Base-by-base conservation (phyloP, 129 eudicot species). In the Chrysanthemum seticuspe region DNA sequence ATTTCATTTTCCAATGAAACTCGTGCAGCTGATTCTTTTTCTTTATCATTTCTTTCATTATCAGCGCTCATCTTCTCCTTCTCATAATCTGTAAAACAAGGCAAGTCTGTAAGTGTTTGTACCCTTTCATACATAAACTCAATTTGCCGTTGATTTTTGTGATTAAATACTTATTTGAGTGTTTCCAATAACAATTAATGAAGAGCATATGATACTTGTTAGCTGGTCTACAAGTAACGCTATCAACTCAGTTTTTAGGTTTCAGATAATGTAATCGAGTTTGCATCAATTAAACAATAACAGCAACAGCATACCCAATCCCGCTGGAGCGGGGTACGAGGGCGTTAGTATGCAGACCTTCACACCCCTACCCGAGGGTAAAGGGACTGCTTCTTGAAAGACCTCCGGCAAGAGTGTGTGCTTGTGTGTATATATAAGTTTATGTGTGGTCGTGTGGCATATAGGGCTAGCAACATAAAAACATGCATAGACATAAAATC, bases 1-100 rank as follows among this genome's bases (percentile, higher is more conserved):
- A 87, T 71, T 57, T 92, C 95, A 80, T 76, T 80, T 45, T 80
- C 84, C 70, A 80, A 62, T 40, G 76, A 75, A 75, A 61, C 57
- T 54, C 80, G 67, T 47, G 73, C 76, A 55, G 65, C 52, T 27
- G 14, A 63, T 70, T 80, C 77, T 75, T 80, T 70, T 44, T 69
- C 77, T 80, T 80, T 80, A 36, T 64, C 77, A 25, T 63, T 80
- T 56, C 81, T 75, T 80, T 75, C 84, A 64, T 63, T 16, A n/a
- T 75, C 68, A 54, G 58, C 34, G 13, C 55, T 54, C 68, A 66
- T 51, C 51, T 79, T 85, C 83, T 76, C 81, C 72, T 85, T 83
- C 72, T 85, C 91, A 65, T 21, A 48, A 54, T 84, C 97, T 88
- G 87, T 49, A 82, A 70, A 54, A 70, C 73, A 78, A 29, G 15